Conservation (phyloP, 2,329 filamentous ascomycete species). For the Whalleya microplaca region DNA sequence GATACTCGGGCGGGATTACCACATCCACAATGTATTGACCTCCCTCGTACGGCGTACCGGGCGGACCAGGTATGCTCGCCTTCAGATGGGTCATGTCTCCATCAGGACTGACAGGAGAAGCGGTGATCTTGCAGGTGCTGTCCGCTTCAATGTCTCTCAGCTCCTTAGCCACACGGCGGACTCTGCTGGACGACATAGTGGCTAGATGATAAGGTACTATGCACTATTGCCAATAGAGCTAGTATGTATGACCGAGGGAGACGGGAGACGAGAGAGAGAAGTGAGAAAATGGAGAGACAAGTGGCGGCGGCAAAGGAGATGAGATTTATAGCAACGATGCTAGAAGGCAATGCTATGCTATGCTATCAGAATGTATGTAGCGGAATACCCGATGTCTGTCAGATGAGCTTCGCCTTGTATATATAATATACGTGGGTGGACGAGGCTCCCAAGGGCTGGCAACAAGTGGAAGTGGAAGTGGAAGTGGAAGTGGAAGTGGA, state of each 20-base stretch:
- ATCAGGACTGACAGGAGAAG: constrained; percentile 61
- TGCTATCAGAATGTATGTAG: too few species aligned
- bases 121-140: constrained; percentile 73
- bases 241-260: neutral
- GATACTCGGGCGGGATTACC: constrained; percentile 84
- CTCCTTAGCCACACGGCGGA: constrained; percentile 73
- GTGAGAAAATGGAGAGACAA: too few species aligned
- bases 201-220: constrained; percentile 2
- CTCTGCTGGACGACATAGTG: constrained; percentile 55
- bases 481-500: too few species aligned
- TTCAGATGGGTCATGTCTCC: constrained; percentile 80
- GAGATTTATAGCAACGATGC: too few species aligned
- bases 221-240: neutral
- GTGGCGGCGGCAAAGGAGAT: too few species aligned
- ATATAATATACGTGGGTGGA: too few species aligned
- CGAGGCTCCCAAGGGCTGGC: too few species aligned
- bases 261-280: too few species aligned
- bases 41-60: constrained; percentile 91
- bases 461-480: too few species aligned
- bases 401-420: too few species aligned
- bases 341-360: too few species aligned
- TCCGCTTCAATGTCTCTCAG: constrained; percentile 76
- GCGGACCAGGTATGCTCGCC: constrained; percentile 82
- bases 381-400: too few species aligned
- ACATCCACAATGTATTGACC: constrained; percentile 85